These are phyloP conservation scores for Podila verticillata DNA, from an alignment of 192 early-diverging fungal genomes.

Conservation along the genomic window DNA sequence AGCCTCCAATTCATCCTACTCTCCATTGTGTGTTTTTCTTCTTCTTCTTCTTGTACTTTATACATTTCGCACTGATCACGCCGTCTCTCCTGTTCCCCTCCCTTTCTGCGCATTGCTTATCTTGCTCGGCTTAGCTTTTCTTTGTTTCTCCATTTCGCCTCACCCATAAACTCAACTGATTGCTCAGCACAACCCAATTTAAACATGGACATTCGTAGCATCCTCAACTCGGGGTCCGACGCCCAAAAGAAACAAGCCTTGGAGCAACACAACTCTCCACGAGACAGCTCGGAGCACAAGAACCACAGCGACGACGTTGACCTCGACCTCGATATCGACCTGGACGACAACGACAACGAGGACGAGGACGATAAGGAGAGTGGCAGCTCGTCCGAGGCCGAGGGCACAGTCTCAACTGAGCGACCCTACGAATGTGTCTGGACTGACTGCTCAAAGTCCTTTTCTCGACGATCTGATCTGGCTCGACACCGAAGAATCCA, in stretches of 20 bases:
- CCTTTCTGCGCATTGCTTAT: too few species aligned
- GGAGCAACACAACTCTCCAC: slow-evolving; percentile 8
- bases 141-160: neutral
- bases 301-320: slow-evolving; percentile 27
- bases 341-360: slow-evolving; percentile 9
- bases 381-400: slow-evolving; percentile 43
- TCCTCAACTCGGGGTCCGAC: slow-evolving; percentile 47
- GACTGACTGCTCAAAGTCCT: slow-evolving; percentile 71
- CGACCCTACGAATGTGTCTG: slow-evolving; percentile 65
- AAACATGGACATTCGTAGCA: slow-evolving; percentile 50
- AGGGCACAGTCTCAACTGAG: slow-evolving; percentile 48
- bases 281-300: neutral
- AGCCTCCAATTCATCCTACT: too few species aligned
- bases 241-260: slow-evolving; percentile 14
- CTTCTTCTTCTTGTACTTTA: too few species aligned
- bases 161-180: neutral
- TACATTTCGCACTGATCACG: too few species aligned
- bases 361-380: slow-evolving; percentile 29
- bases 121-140: too few species aligned
- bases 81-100: neutral
- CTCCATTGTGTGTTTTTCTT: too few species aligned
- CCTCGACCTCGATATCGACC: slow-evolving; percentile 47
- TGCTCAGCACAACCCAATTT: neutral
- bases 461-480: slow-evolving; percentile 76
- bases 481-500: slow-evolving; percentile 79